A percentile compares a stretch with the other conserved stretches of the same genome.
These are phyloP conservation scores for Crithidia expoeki DNA, from an alignment of 208 protist genomes.

Conservation along the genomic window DNA sequence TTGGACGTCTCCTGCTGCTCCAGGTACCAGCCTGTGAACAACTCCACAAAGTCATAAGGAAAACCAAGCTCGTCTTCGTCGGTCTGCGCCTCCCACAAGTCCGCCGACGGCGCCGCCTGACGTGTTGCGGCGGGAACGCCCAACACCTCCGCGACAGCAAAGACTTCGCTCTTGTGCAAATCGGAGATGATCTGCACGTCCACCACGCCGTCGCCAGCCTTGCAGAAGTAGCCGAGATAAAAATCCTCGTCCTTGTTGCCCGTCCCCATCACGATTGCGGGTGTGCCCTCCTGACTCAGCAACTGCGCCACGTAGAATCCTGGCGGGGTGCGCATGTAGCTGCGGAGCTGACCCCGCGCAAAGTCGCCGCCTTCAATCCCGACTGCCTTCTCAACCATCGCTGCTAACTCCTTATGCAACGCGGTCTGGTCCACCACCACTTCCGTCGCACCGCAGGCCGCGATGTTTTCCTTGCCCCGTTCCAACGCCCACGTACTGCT, in stretches of 20 bases:
- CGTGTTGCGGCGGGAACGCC: constrained; percentile 85
- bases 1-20: constrained; percentile 56
- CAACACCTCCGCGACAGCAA: constrained; percentile 77
- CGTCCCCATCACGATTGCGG: constrained; percentile 96
- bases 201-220: constrained; percentile 96
- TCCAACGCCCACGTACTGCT: constrained; percentile 89
- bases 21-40: constrained; percentile 92
- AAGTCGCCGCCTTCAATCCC: constrained; percentile 86
- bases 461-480: constrained; percentile 85
- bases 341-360: constrained; percentile 92
- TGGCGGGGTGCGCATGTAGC: constrained; percentile 95
- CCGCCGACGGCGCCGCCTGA: constrained; percentile 91
- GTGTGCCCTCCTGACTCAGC: constrained; percentile 75
- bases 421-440: constrained; percentile 94
- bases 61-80: constrained; percentile 97
- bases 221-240: constrained; percentile 97
- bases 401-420: constrained; percentile 75
- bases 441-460: constrained; percentile 76
- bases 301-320: constrained; percentile 95
- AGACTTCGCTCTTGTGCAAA: constrained; percentile 96
- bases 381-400: constrained; percentile 67
- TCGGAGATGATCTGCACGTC: constrained; percentile 96
- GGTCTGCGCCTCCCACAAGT: constrained; percentile 96
- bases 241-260: constrained; percentile 97
- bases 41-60: constrained; percentile 96